Percentiles rank a stretch among this genome's conserved stretches.
Conservation (phyloP, 108 stramenopile genomes). For the Nitzschia inconspicua region DNA sequence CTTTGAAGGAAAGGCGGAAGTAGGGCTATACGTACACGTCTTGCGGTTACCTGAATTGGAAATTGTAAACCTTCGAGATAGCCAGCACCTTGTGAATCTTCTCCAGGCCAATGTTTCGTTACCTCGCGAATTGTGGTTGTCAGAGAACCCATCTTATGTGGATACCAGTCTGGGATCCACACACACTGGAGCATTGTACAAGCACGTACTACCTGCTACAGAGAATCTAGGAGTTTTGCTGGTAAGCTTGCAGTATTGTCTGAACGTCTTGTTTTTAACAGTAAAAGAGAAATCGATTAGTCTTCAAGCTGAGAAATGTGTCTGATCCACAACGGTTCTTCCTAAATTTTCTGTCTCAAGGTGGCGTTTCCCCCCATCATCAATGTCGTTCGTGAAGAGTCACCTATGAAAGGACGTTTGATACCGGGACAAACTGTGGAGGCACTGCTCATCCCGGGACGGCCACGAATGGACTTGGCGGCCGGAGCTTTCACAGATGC, state of each 20-base stretch:
- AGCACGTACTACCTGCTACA: constrained; percentile 1
- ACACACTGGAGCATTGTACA: not conserved
- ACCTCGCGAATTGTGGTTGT: constrained; percentile 7
- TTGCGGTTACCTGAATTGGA: constrained; percentile 1
- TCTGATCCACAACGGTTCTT: too few species aligned
- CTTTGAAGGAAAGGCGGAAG: too few species aligned
- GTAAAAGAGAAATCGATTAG: too few species aligned
- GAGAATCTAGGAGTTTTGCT: constrained; percentile 3
- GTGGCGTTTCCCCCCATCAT: constrained; percentile 22
- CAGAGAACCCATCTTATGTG: not conserved
- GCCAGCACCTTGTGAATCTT: not conserved
- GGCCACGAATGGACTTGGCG: constrained; percentile 1
- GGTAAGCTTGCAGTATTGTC: too few species aligned
- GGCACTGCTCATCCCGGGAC: constrained; percentile 19
- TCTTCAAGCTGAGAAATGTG: too few species aligned
- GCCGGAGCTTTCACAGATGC: constrained; percentile 16
- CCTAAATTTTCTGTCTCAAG: too few species aligned
- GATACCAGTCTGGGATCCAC: constrained; percentile 1
- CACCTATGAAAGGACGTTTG: constrained; percentile 6
- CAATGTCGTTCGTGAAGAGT: not conserved
- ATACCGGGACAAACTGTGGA: constrained; percentile 14
- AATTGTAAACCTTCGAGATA: constrained; percentile 6
- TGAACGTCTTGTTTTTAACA: too few species aligned
- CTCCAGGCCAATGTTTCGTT: constrained; percentile 1
- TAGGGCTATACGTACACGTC: constrained; percentile 13